Base-by-base conservation (phyloP, 768 basidiomycete genomes). In the Leccinum boreale region DNA sequence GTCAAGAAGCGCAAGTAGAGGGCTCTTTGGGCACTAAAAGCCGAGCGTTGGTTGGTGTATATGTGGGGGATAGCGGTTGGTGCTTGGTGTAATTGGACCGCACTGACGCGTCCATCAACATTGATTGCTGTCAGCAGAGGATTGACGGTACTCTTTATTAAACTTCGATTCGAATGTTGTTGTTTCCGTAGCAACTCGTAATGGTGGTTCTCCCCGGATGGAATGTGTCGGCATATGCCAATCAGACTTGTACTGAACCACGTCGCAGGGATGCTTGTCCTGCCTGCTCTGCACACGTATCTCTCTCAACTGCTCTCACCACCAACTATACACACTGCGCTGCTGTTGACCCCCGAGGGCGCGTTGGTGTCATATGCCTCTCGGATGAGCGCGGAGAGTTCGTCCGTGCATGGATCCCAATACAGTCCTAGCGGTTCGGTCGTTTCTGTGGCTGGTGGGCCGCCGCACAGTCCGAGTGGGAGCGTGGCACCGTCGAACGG, bases 1-100 rank as follows among this genome's bases (percentile, higher is more conserved):
- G 72, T 85, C 60, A 93, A 90, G 82, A 93, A 90, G 80, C 87
- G 91, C 68, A 83, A 84, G 76, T 83, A 82, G 73, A 68, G 9
- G 44, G 28, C 4, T 46, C 19, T 19, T 23, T 8, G 24, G 21
- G 29, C n/a, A n/a, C 14, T 10, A 62, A 60, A 70, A 57, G 31
- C 11, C 52, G 47, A 56, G 56, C 47, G 23, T 54, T 29, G 44
- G 45, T 58, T 64, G 53, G 50, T 56, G 55, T 53, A 46, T 46
- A 44, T 9, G 55, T 58, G 62, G 61, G 50, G 67, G 50, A 53
- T 51, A 49, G 59, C 5, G 26, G 28, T 53, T 55, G 29, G 52
- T 8, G 24, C 29, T 52, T 47, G 42, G 28, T 31, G n/a, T 53
- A 5, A 26, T 11, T 28, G 39, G 24, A 55, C 24, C 31, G 42